phyloP scores from a whole-genome alignment of 257 asterid species.

The Solanum corneliomulleri region DNA sequence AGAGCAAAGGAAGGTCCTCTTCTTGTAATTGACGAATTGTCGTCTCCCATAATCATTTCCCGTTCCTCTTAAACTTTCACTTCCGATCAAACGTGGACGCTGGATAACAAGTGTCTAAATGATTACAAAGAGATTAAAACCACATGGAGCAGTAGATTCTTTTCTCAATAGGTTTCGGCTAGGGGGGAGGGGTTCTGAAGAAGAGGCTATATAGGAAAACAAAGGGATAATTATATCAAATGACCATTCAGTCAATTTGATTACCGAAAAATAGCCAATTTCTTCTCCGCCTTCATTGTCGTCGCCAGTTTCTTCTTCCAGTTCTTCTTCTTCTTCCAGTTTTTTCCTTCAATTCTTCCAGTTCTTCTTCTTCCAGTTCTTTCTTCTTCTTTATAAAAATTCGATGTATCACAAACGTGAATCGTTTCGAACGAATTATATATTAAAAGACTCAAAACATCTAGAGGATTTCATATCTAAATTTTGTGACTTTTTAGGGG shows the following conservation, averaged over 20 bases:
- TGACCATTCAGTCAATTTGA: neutral
- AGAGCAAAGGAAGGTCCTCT: neutral
- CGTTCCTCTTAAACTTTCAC: neutral
- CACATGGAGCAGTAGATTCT: neutral
- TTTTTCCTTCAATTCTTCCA: neutral
- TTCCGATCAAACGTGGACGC: neutral
- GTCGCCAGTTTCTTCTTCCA: neutral
- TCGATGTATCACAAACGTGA: neutral
- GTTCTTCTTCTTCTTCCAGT: neutral
- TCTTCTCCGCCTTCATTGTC: neutral
- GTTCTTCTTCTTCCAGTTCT: neutral
- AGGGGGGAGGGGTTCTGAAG: neutral
- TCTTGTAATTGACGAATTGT: neutral
- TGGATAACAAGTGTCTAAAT: neutral
- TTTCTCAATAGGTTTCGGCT: neutral
- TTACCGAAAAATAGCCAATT: neutral
- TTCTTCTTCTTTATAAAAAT: neutral
- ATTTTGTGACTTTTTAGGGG: neutral
- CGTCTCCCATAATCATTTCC: neutral
- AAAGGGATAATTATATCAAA: neutral
- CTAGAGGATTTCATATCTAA: neutral
- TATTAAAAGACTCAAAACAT: neutral
- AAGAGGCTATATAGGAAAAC: neutral
- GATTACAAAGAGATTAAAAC: neutral
- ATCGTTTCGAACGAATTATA: no score